Conservation (phyloP, 129 eudicot genomes). For the Calendula officinalis region DNA sequence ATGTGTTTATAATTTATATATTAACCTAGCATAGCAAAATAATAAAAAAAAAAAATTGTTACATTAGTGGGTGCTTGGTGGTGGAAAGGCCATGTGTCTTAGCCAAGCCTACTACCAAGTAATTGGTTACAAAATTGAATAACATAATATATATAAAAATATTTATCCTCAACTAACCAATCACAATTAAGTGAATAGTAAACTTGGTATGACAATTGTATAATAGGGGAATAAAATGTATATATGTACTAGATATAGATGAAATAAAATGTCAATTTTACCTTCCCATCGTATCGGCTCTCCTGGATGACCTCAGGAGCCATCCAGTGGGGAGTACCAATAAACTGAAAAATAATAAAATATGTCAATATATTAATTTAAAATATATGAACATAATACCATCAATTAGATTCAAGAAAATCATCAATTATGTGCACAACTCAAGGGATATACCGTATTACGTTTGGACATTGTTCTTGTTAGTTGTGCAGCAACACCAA, state of each 20-base stretch:
- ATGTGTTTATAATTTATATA: no score
- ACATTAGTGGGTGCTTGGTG: no score
- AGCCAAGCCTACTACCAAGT: no score
- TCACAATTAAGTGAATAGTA: no score
- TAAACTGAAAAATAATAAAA: conserved; percentile 49
- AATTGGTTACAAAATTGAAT: no score
- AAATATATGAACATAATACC: conserved; percentile 15
- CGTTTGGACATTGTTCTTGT: conserved; percentile 99
- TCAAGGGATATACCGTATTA: conserved; percentile 58
- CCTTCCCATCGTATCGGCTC: conserved; percentile 98
- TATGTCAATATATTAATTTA: conserved; percentile 8
- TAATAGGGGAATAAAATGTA: conserved; percentile 19
- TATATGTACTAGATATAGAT: background rate
- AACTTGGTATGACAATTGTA: no score
- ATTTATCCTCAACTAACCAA: no score
- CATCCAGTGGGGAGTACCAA: conserved; percentile 99
- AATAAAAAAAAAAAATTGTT: no score
- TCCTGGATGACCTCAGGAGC: conserved; percentile 99
- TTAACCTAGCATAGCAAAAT: no score
- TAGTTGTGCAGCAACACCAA: conserved; percentile 99
- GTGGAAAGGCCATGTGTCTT: no score
- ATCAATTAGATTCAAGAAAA: conserved; percentile 10
- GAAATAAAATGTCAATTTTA: conserved; percentile 27
- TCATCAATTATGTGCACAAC: background rate
- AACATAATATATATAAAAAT: no score